Conservation (phyloP, 202 grass and related monocot species). For the Schoenoplectus triqueter region DNA sequence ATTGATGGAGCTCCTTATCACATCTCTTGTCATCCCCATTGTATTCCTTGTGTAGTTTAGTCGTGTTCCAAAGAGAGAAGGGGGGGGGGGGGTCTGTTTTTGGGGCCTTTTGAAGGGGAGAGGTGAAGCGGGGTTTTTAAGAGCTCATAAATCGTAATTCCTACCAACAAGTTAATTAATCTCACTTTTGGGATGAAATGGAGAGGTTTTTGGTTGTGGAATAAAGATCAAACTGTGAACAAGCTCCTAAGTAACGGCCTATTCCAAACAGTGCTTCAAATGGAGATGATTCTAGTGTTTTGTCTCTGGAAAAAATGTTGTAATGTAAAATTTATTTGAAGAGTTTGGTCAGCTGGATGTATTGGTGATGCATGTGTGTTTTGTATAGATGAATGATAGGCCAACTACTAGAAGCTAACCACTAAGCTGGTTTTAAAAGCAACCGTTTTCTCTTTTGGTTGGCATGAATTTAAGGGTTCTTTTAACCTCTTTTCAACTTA, state of each 20-base stretch:
- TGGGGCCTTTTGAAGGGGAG: background rate
- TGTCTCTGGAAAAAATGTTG: background rate
- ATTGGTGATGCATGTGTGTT: constrained; percentile 20
- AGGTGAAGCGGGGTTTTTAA: background rate
- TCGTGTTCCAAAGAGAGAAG: constrained; percentile 4
- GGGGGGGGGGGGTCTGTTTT: background rate
- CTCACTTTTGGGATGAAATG: background rate
- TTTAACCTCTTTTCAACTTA: background rate
- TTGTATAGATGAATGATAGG: constrained; percentile 41
- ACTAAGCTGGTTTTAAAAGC: constrained; percentile 30
- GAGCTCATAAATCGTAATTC: background rate
- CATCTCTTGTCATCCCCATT: constrained; percentile 54
- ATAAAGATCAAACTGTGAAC: background rate
- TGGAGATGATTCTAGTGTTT: background rate
- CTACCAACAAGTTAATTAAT: background rate
- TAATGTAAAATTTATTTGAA: background rate
- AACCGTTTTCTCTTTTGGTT: constrained; percentile 25
- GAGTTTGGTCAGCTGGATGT: constrained; percentile 36
- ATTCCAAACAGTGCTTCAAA: background rate
- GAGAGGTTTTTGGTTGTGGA: background rate
- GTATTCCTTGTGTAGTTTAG: background rate
- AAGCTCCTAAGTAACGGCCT: background rate
- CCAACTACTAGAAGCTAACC: constrained; percentile 46
- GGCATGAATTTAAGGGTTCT: background rate
- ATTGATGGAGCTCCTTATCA: constrained; percentile 59